Evolutionary conservation across 2,329 filamentous ascomycete genomes (phyloP).

Genomic region (Neoarthrinium moseri): DNA sequence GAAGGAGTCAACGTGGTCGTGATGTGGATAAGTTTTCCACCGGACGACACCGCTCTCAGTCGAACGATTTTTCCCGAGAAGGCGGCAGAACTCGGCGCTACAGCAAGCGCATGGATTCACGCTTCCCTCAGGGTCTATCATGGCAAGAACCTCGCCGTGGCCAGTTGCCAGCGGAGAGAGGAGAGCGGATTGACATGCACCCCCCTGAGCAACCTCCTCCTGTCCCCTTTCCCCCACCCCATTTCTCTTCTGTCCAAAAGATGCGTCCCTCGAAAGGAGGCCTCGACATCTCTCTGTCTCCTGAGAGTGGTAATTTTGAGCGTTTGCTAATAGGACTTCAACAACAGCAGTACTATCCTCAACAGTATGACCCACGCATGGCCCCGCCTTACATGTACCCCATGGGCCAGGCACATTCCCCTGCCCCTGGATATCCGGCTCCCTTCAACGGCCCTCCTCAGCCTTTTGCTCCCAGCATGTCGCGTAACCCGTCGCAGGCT

Average conservation of each 20-base stretch:
- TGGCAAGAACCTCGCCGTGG: slow-evolving; percentile 3
- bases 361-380: slow-evolving; percentile 45
- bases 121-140: slow-evolving; percentile 14
- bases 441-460: slow-evolving; percentile 40
- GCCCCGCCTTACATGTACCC: slow-evolving; percentile 33
- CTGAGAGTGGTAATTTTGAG: slow-evolving; percentile 70
- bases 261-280: slow-evolving; percentile 41
- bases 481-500: slow-evolving; percentile 77
- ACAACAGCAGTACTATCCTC: slow-evolving; percentile 57
- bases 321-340: slow-evolving; percentile 67
- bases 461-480: slow-evolving; percentile 62
- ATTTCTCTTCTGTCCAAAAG: not conserved
- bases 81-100: slow-evolving; percentile 34
- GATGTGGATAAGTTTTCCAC: slow-evolving; percentile 45
- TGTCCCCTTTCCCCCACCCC: not conserved
- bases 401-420: slow-evolving; percentile 38
- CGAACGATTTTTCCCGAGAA: slow-evolving; percentile 1
- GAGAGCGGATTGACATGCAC: slow-evolving; percentile 5
- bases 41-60: slow-evolving; percentile 32
- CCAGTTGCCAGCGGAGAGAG: slow-evolving; percentile 12
- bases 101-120: slow-evolving; percentile 44
- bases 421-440: slow-evolving; percentile 45
- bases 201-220: not conserved
- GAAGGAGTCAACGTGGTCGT: slow-evolving; percentile 40
- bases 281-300: too few species aligned